Percentiles rank a stretch among this genome's conserved stretches.
These are phyloP conservation scores for Sabuloglossum arenarium DNA, from an alignment of 495 filamentous ascomycete genomes.

Conservation along the genomic window DNA sequence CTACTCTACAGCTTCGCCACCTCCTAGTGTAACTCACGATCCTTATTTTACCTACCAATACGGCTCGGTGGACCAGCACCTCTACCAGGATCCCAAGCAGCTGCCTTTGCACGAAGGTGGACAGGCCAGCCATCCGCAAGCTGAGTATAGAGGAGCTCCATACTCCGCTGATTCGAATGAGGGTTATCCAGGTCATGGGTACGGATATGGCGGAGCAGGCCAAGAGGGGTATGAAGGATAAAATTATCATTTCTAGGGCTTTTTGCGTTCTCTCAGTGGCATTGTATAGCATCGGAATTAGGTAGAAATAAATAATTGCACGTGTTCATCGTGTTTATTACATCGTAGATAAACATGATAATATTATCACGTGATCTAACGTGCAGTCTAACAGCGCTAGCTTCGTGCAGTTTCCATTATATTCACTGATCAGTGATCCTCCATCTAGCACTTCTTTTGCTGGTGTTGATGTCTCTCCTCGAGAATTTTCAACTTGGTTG, in stretches of 20 bases:
- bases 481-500: background rate
- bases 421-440: background rate
- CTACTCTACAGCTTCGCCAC: no score
- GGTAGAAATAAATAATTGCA: background rate
- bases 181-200: background rate
- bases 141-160: background rate
- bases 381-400: background rate
- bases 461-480: background rate
- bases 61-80: no score
- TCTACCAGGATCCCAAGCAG: background rate
- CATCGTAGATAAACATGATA: no score
- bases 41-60: no score
- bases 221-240: background rate
- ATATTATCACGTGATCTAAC: background rate
- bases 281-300: background rate
- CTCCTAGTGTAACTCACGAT: no score
- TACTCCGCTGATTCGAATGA: background rate
- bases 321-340: no score
- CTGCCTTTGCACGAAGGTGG: background rate
- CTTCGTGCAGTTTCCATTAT: background rate
- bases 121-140: background rate
- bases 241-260: background rate
- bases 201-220: background rate
- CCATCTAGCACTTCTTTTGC: background rate
- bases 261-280: background rate